A percentile compares a stretch with the other conserved stretches of the same genome.
Evolutionary conservation across 169 alveolate genomes (phyloP).

Genomic region (Plasmodium reichenowi): DNA sequence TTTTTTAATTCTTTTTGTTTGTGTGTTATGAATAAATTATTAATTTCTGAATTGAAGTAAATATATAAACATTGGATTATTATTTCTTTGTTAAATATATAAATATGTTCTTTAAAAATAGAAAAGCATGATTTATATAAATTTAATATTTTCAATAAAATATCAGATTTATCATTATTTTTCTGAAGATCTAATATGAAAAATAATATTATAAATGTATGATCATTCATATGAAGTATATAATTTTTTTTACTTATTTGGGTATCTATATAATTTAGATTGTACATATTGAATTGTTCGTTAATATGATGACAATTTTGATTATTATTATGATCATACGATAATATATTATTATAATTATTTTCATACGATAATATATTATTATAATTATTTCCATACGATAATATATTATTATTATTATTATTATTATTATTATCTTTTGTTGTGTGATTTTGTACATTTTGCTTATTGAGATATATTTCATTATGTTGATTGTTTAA

Average conservation of each 20-base stretch:
- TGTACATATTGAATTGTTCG: not conserved
- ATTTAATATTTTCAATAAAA: not conserved
- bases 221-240: constrained; percentile 22
- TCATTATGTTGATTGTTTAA: not conserved
- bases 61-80: constrained; percentile 52
- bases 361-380: not conserved
- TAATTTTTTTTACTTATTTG: not conserved
- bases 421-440: not conserved
- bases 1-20: not conserved
- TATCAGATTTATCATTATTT: constrained; percentile 29
- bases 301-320: not conserved
- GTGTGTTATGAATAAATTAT: constrained; percentile 13
- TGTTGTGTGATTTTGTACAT: not conserved
- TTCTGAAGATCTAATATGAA: constrained; percentile 15
- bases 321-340: not conserved
- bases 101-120: constrained; percentile 48
- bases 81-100: constrained; percentile 62
- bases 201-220: constrained; percentile 37
- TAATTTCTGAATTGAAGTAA: constrained; percentile 38
- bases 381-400: not conserved
- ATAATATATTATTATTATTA: not conserved
- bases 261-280: not conserved
- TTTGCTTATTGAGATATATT: not conserved
- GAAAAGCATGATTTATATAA: constrained; percentile 17
- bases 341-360: not conserved